Conservation (phyloP, 2,329 filamentous ascomycete species). For the Pyrenophora graminea region DNA sequence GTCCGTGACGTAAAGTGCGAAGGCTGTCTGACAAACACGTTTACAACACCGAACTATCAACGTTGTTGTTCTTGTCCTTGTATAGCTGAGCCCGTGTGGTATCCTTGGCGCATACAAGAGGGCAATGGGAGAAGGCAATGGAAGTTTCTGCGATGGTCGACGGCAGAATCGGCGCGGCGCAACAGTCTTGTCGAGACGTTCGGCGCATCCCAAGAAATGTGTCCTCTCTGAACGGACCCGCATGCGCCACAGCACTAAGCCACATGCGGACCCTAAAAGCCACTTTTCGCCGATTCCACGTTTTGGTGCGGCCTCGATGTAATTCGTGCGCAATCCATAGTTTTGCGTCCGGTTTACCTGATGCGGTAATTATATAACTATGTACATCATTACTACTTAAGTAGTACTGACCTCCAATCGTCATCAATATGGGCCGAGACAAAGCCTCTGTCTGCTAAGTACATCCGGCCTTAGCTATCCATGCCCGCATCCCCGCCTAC, state of each 20-base stretch:
- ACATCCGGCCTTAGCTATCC: too few relatives aligned
- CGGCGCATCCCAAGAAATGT: slow-evolving; percentile 15
- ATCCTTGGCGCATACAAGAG: slow-evolving; percentile 1
- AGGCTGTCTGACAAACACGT: not conserved
- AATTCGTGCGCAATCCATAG: not conserved
- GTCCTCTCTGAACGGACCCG: slow-evolving; percentile 17
- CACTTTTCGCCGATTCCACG: slow-evolving; percentile 10
- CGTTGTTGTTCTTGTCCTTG: not conserved
- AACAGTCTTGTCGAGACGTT: slow-evolving; percentile 13
- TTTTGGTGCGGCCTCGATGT: not conserved
- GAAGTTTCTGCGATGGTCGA: slow-evolving; percentile 11
- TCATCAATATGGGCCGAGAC: too few relatives aligned
- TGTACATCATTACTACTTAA: too few relatives aligned
- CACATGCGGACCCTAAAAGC: slow-evolving; percentile 3
- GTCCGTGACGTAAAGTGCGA: slow-evolving; percentile 9
- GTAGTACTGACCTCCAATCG: too few relatives aligned
- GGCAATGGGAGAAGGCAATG: slow-evolving; percentile 4
- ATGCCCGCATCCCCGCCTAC: too few relatives aligned
- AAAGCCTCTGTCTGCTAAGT: too few relatives aligned
- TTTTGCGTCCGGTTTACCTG: too few relatives aligned
- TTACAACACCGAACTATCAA: not conserved
- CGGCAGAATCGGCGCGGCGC: slow-evolving; percentile 14
- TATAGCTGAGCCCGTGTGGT: not conserved
- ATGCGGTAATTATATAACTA: too few relatives aligned
- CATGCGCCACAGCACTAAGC: slow-evolving; percentile 15